Percentiles rank a stretch among this genome's conserved stretches.
Evolutionary conservation across 169 alveolate species (phyloP).

Genomic region (Cryptosporidium ryanae): DNA sequence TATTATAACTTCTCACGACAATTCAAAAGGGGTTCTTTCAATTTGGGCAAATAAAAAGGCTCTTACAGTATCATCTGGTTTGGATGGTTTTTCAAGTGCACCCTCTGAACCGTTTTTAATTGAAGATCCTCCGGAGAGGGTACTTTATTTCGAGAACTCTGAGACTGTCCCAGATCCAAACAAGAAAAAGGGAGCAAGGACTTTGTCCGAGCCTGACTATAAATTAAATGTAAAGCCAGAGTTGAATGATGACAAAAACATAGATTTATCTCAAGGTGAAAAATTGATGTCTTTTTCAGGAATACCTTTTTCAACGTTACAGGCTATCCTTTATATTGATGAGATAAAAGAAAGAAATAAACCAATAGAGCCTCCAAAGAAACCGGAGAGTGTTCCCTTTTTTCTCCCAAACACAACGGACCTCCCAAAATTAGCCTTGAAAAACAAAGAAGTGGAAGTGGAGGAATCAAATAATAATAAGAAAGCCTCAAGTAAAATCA

Average conservation of each 20-base stretch:
- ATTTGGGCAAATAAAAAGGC: constrained; percentile 71
- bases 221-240: background rate
- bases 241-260: background rate
- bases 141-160: constrained; percentile 26
- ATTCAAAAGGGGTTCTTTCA: constrained; percentile 51
- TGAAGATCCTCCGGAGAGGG: constrained; percentile 47
- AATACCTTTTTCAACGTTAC: constrained; percentile 63
- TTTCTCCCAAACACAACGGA: constrained; percentile 80
- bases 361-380: constrained; percentile 83
- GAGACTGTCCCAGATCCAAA: background rate
- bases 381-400: constrained; percentile 87
- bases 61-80: constrained; percentile 2
- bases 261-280: constrained; percentile 12
- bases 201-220: background rate
- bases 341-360: constrained; percentile 87
- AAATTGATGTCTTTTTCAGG: constrained; percentile 66
- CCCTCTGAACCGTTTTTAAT: constrained; percentile 76
- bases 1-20: constrained; percentile 64
- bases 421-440: background rate
- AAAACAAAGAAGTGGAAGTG: background rate
- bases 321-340: constrained; percentile 78
- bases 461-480: background rate
- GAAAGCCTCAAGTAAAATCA: background rate
- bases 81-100: constrained; percentile 35
- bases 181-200: background rate